These are phyloP conservation scores for Taiozyma sp. DNA, from an alignment of 1,139 yeast species.

Conservation along the genomic window DNA sequence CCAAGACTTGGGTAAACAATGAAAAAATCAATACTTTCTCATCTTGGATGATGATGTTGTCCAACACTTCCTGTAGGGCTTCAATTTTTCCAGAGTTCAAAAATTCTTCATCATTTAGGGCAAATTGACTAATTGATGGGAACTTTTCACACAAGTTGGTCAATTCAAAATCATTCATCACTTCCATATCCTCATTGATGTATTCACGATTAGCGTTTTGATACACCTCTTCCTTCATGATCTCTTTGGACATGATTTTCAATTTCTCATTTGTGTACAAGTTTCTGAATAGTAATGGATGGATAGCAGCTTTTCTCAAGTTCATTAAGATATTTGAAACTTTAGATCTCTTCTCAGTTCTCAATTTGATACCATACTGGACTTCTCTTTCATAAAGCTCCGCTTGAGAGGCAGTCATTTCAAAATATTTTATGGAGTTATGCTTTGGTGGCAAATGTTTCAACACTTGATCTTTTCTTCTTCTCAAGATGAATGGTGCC, in stretches of 20 bases:
- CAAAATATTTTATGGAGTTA: conserved; percentile 60
- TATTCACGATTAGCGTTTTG: conserved; percentile 64
- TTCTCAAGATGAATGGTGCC: conserved; percentile 93
- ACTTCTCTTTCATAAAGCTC: conserved; percentile 57
- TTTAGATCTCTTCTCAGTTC: conserved; percentile 43
- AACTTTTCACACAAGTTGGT: conserved; percentile 68
- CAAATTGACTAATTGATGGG: conserved; percentile 56
- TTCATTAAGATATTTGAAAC: conserved; percentile 58
- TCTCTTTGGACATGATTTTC: conserved; percentile 63
- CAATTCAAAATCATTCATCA: conserved; percentile 91
- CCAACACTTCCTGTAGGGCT: conserved; percentile 52
- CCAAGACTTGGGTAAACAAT: conserved; percentile 86
- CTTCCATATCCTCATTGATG: conserved; percentile 90
- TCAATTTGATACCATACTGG: conserved; percentile 40
- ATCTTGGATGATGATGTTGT: conserved; percentile 43
- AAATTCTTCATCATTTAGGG: conserved; percentile 52
- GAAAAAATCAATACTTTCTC: conserved; percentile 85
- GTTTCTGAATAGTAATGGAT: conserved; percentile 65
- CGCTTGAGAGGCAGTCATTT: conserved; percentile 51
- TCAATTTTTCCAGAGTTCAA: conserved; percentile 74
- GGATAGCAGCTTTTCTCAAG: conserved; percentile 68
- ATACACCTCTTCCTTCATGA: conserved; percentile 79
- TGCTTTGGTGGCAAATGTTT: conserved; percentile 78
- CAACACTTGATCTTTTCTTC: conserved; percentile 88
- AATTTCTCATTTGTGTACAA: conserved; percentile 51